phyloP scores from a whole-genome alignment of 768 basidiomycete genomes.

The Glaciozyma martinii region DNA sequence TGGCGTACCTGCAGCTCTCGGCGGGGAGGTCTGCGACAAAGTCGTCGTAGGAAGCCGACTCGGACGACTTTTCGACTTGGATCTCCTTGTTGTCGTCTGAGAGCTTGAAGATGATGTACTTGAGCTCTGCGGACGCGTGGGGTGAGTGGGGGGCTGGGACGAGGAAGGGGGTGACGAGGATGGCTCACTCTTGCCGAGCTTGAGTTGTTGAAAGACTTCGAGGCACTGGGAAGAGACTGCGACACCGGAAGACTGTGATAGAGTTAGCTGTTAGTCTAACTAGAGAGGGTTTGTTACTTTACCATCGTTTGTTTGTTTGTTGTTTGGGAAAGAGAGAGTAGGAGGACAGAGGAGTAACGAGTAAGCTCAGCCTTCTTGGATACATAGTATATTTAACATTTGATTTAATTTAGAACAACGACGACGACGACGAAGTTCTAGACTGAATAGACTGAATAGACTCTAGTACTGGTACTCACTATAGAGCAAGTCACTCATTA shows the following conservation, averaged over 20 bases:
- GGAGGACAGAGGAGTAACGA: too few species aligned
- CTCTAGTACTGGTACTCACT: too few species aligned
- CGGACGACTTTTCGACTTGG: conserved; percentile 60
- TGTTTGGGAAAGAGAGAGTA: too few species aligned
- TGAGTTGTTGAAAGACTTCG: conserved; percentile 56
- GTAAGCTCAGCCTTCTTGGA: too few species aligned
- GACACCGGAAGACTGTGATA: conserved; percentile 57
- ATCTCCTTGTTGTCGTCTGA: conserved; percentile 55
- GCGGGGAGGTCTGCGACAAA: conserved; percentile 69
- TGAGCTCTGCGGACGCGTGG: conserved; percentile 45
- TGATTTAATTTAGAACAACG: too few species aligned
- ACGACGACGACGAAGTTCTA: too few species aligned
- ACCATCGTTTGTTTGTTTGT: too few species aligned
- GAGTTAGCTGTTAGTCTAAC: too few species aligned
- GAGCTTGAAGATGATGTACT: conserved; percentile 75
- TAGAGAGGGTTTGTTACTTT: too few species aligned
- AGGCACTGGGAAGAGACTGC: conserved; percentile 54
- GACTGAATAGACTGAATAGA: too few species aligned
- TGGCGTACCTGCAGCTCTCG: conserved; percentile 70
- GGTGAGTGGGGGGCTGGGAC: not conserved
- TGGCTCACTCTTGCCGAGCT: conserved; percentile 52
- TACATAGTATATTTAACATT: too few species aligned
- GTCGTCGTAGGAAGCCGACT: conserved; percentile 51
- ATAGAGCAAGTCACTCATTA: too few species aligned
- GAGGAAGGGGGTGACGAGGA: not conserved